phyloP scores from a whole-genome alignment of 2,329 filamentous ascomycete genomes.

The Calonectria pauciramosa region DNA sequence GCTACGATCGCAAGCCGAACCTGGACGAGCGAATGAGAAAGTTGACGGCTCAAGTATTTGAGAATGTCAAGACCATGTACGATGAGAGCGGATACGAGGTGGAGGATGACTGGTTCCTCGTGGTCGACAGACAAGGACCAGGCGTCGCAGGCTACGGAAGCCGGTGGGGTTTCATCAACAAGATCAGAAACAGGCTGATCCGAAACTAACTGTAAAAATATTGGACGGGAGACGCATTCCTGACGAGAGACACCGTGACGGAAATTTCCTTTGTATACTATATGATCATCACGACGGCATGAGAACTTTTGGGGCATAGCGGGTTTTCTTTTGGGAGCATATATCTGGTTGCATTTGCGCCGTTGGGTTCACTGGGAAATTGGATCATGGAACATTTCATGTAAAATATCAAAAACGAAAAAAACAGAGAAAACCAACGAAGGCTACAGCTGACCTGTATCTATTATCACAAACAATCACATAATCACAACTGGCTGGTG shows the following conservation, averaged over 20 bases:
- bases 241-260: not conserved
- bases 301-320: not conserved
- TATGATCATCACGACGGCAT: not conserved
- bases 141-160: not conserved
- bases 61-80: not conserved
- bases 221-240: too few relatives aligned
- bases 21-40: not conserved
- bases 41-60: not conserved
- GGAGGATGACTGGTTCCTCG: conserved; percentile 3
- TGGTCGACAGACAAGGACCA: not conserved
- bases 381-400: not conserved
- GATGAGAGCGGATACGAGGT: not conserved
- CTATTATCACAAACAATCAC: not conserved
- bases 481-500: not conserved
- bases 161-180: not conserved
- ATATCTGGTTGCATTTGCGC: not conserved
- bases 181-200: not conserved
- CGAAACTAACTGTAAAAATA: not conserved
- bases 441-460: not conserved
- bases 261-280: not conserved
- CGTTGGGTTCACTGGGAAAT: not conserved
- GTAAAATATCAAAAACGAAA: not conserved
- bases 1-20: not conserved
- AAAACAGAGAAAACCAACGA: not conserved
- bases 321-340: not conserved